Evolutionary conservation across 768 basidiomycete genomes (phyloP).

Genomic region (Xanthoconium purpureum): DNA sequence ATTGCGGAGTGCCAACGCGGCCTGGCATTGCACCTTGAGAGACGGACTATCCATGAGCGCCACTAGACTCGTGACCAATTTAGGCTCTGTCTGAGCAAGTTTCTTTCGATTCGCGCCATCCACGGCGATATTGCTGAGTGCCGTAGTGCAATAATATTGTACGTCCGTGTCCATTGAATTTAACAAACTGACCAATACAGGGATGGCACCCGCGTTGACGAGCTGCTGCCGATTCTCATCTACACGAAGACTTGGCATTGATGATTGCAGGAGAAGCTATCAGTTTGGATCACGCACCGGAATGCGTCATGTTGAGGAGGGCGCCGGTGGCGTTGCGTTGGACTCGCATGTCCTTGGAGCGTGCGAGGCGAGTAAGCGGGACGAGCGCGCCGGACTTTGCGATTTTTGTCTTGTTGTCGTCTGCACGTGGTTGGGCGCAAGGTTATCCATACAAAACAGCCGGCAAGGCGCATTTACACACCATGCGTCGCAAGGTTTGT

Average conservation of each 20-base stretch:
- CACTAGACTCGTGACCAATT: conserved; percentile 89
- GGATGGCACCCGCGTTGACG: conserved; percentile 97
- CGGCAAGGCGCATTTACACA: conserved; percentile 36
- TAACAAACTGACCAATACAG: conserved; percentile 89
- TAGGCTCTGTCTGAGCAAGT: conserved; percentile 90
- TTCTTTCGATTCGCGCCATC: conserved; percentile 95
- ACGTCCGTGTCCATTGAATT: conserved; percentile 99
- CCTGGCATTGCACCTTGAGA: conserved; percentile 98
- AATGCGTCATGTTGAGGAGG: conserved; percentile 98
- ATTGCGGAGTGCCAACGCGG: conserved; percentile 92
- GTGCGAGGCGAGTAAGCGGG: conserved; percentile 91
- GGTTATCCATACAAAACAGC: not conserved
- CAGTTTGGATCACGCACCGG: conserved; percentile 51
- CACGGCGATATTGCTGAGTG: conserved; percentile 96
- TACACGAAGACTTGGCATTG: conserved; percentile 28
- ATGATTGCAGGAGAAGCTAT: not conserved
- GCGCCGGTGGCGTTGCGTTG: conserved; percentile 99
- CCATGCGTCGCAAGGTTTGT: conserved; percentile 99
- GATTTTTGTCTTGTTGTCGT: conserved; percentile 99
- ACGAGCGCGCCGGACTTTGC: conserved; percentile 99
- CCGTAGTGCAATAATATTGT: conserved; percentile 99
- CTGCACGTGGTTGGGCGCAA: conserved; percentile 39
- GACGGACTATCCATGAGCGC: conserved; percentile 96
- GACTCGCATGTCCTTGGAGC: conserved; percentile 98
- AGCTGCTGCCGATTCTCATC: conserved; percentile 99